Evolutionary conservation across 2,329 filamentous ascomycete genomes (phyloP), one percentile per base, ranked within the genome.

Genomic region (Penicillium sp.): DNA sequence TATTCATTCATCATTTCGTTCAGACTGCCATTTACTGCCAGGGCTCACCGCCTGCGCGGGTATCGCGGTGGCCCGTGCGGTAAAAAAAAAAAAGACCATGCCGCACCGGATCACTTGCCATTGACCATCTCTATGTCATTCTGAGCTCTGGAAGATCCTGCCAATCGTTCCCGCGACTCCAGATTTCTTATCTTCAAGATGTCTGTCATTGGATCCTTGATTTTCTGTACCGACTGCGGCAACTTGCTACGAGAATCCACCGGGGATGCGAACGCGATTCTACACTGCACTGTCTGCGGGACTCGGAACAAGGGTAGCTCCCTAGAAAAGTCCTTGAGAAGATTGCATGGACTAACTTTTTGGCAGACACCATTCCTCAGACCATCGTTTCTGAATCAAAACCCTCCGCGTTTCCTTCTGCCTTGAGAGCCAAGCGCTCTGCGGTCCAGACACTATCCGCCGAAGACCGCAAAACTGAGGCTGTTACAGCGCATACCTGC

Each of bases 181-280:
- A 11, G 1, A 39, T 11, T 30, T 19, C 8, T 30, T 33, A 15
- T 26, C 5, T 5, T 17, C 43, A 54, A 27, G 2, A 96, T 96
- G 91, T 82, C 90, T 51, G 83, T 87, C 13, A 89, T 96, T 53
- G 91, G 89, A 40, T 91, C 89, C 36, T 76, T 97, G 27, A 83
- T 95, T 23, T 97, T 97, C 68, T 97, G 91, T 73, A 87, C 78
- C 38, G 87, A 90, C 63, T 97, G 91, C 66, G 91, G 91, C 47
- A 94, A 94, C 64, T 76, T 96, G 3, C 74, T 97, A 27, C 88
- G 93, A 37, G 79, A 84, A 36, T 88, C 86, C 32, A 84, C 84
- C 48, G 87, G 86, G 45, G 83, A 82, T 43, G 76, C 80, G 53
- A 86, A 88, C 61, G 84, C 85, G 41, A 78, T 86, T 41, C 71